phyloP scores from a whole-genome alignment of 306 rosid genomes.

The Gleditsia sinensis region DNA sequence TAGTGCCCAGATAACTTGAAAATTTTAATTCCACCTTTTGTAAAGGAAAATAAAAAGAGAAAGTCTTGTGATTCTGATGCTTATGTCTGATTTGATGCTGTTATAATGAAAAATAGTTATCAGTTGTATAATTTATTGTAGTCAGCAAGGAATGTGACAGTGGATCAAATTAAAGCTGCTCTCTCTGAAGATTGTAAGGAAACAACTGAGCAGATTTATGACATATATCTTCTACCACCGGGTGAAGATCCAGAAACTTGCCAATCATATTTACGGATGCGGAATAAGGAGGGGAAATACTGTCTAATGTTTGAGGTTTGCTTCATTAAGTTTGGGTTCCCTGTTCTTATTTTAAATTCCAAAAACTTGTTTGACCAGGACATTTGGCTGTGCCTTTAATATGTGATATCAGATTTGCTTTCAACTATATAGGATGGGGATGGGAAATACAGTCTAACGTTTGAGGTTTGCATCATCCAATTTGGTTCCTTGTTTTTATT shows the following conservation, averaged over 20 bases:
- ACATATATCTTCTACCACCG: constrained; percentile 16
- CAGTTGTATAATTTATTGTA: not conserved
- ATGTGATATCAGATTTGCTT: not conserved
- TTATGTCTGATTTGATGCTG: not conserved
- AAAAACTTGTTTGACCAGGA: not conserved
- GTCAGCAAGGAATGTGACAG: constrained; percentile 22
- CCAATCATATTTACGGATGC: constrained; percentile 23
- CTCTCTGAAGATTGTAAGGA: not conserved
- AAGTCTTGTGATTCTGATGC: constrained; percentile 6
- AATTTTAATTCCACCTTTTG: not conserved
- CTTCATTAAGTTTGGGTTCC: not conserved
- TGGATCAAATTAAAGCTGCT: constrained; percentile 8
- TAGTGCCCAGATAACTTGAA: not conserved
- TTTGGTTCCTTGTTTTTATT: not conserved
- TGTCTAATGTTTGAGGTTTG: constrained; percentile 17
- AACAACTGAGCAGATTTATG: constrained; percentile 10
- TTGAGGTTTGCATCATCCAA: not conserved
- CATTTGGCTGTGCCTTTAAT: constrained; percentile 6
- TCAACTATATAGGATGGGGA: not conserved
- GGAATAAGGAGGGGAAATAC: constrained; percentile 24
- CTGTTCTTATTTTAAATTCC: constrained; percentile 7
- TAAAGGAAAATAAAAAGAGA: not conserved
- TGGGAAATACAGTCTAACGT: not conserved
- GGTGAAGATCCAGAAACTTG: constrained; percentile 22
- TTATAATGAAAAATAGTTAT: not conserved